phyloP scores from a whole-genome alignment of 2,329 filamentous ascomycete genomes.

The Diaporthe sp. region DNA sequence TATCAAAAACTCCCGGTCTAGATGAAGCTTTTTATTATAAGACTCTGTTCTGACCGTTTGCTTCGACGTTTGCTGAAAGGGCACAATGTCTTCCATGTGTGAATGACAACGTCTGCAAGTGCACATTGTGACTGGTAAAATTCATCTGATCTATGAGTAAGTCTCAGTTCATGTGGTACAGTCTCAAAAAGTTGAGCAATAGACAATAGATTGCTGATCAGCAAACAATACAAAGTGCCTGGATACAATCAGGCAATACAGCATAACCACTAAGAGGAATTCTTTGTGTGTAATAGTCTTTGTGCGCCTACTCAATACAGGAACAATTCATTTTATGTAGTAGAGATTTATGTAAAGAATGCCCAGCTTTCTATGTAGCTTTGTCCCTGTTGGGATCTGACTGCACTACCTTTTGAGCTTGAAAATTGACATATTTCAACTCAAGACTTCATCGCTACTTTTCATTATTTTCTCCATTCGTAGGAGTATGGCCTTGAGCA shows the following conservation, averaged over 20 bases:
- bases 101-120: not conserved
- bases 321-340: not conserved
- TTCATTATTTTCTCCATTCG: not conserved
- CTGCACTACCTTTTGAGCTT: not conserved
- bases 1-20: no score
- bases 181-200: not conserved
- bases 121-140: not conserved
- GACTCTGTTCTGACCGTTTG: not conserved
- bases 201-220: not conserved
- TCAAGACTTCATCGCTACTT: not conserved
- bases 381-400: not conserved
- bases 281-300: not conserved
- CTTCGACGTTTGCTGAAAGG: not conserved
- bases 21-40: not conserved
- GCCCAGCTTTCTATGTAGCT: not conserved
- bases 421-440: not conserved
- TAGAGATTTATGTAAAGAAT: not conserved
- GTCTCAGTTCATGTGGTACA: not conserved
- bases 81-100: not conserved
- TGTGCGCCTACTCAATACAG: not conserved
- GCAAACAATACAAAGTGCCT: not conserved
- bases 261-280: no score
- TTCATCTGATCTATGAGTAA: not conserved
- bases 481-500: no score
- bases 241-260: not conserved